Base-by-base conservation (phyloP, 2,329 filamentous ascomycete species). In the Exophiala alcalophila region DNA sequence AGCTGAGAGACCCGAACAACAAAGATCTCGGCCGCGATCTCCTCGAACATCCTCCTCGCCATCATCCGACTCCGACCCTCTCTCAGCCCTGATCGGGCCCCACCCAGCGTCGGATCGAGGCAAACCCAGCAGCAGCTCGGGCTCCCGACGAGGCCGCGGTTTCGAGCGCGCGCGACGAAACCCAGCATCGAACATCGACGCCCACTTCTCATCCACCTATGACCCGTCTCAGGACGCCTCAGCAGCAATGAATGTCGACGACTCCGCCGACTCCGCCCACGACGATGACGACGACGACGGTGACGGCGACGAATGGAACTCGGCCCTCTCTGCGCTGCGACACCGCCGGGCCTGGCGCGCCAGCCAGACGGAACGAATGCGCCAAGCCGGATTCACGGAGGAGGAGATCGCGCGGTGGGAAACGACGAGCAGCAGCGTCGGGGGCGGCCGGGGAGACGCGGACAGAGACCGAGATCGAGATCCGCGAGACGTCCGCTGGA, bases 301-400 rank as follows among this genome's bases (percentile, higher is more conserved):
- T 19, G 80, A 82, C 48, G 80, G 72, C 19, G 80, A 83, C 48
- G 80, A 86, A 47, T 95, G 88, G 89, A 84, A 86, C 30, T 78
- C 86, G 55, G 81, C 85, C 1, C 70, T 92, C 1, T 88, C 94
- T 64, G 81, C 83, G 4, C 73, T 87, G 42, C 77, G 84, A 26
- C 88, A 94, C 60, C 80, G 87, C n/a, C 78, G 86, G 53, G 82
- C 81, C 53, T 89, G 85, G 79, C 81, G 80, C 57, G 74, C 81
- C 50, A 79, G 82, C 54, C 86, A 88, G 20, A 85, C 85, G 5
- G 82, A 89, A 38, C 72, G 89, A 44, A 67, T 96, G 47, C 80
- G 80, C 23, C 78, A 78, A 14, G 88, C 86, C 0, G 90, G 89
- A 0, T 94, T 94, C 59, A 80, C 78, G 1, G 84, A 89, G 11